Evolutionary conservation across 1,139 yeast species (phyloP), one percentile per base, ranked within the genome.

Genomic region (Candida freyschussii): DNA sequence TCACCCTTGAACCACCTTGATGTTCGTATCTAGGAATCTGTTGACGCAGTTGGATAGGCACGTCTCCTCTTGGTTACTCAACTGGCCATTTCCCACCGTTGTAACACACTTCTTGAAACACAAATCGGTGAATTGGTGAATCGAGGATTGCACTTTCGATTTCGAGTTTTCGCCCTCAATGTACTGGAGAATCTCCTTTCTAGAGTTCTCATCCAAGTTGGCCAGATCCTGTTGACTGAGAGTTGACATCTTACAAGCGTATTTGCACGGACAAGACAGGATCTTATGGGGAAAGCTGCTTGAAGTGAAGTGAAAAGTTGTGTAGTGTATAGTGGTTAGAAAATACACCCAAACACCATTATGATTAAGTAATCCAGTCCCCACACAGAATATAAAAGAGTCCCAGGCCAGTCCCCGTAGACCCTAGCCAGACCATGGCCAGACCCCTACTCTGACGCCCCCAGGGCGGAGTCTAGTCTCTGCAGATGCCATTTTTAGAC

Each of bases 21-120:
- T 81, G 59, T 87, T 87, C 29, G 94, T 81, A 56, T 89, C 96
- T 50, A 89, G 68, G 57, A 81, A 89, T 48, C 95, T 65, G 63
- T 84, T 82, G 49, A 87, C 74, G 57, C 96, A 89, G 65, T 83
- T 83, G 39, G 69, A 63, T 57, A 87, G 65, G 56, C 96, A 89
- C 27, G 66, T 60, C 47, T 81, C 85, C 58, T 89, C 96, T 34
- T 58, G 58, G 5, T 62, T 36, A 44, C 69, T 70, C 45, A 87
- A 65, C 32, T 65, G 63, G 26, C 72, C 72, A 33, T 69, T 62
- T 34, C 67, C 65, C 35, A 79, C 70, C 13, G 72, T 63, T 30
- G 72, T 63, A 39, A 86, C 71, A 58, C 97, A 89, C 62, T 84
- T 83, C 58, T 81, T 83, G 68, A 86, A 89, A 59, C 97, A 89